Percentiles rank a stretch among this genome's conserved stretches.
Evolutionary conservation across 306 rosid genomes (phyloP).

Genomic region (Bauhinia variegata): DNA sequence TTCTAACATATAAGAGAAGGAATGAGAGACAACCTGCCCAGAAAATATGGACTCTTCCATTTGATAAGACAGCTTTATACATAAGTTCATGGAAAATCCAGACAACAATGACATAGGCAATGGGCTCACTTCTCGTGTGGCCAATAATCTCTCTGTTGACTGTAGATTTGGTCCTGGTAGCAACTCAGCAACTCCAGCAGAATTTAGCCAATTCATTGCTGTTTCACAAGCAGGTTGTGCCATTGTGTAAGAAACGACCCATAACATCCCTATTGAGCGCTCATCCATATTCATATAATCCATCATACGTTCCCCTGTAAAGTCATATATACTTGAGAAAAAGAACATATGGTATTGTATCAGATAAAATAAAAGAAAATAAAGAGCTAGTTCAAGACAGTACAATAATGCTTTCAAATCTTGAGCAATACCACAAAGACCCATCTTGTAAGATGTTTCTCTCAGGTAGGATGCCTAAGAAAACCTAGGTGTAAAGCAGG

Average conservation of each 20-base stretch:
- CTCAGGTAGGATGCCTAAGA: too few species aligned
- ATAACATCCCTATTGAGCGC: slow-evolving; percentile 96
- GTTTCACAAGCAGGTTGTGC: slow-evolving; percentile 97
- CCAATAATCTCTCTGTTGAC: slow-evolving; percentile 68
- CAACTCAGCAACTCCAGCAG: slow-evolving; percentile 73
- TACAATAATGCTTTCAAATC: slow-evolving; percentile 16
- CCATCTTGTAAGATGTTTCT: too few species aligned
- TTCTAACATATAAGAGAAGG: background rate
- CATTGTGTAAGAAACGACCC: slow-evolving; percentile 99
- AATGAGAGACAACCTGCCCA: slow-evolving; percentile 61
- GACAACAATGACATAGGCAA: slow-evolving; percentile 91
- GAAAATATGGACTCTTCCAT: slow-evolving; percentile 90
- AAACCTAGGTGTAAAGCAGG: too few species aligned
- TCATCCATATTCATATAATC: slow-evolving; percentile 99
- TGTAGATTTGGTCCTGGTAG: slow-evolving; percentile 68
- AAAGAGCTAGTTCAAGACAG: background rate
- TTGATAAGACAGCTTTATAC: slow-evolving; percentile 80
- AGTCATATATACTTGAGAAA: slow-evolving; percentile 4
- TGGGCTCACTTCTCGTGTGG: slow-evolving; percentile 91
- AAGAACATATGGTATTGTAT: background rate
- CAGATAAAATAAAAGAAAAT: background rate
- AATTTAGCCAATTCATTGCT: slow-evolving; percentile 77
- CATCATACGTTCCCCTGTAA: slow-evolving; percentile 87
- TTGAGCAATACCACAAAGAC: too few species aligned
- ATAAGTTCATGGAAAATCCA: slow-evolving; percentile 92